Base-by-base conservation (phyloP, 2,329 filamentous ascomycete genomes). In the Hymenoscyphus fraxineus region DNA sequence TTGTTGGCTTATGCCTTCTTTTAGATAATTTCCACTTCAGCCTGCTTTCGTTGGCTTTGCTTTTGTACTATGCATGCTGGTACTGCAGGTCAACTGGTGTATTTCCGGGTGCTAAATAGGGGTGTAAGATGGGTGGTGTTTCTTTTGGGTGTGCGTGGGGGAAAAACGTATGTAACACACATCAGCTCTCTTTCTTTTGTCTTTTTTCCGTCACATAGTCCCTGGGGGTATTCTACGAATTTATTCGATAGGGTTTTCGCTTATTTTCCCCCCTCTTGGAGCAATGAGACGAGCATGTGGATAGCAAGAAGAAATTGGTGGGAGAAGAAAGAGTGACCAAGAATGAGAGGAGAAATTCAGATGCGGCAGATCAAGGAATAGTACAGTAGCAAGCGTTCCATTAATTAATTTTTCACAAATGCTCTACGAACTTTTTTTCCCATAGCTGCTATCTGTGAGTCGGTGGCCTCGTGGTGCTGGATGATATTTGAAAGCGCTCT, bases 1-100 rank as follows among this genome's bases (percentile, higher is more conserved):
- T 79, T 99, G 75, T 85, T 98, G 72, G 95, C 93, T 63, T 99
- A 97, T 80, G 86, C 98, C 78, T 93, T 99, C 82, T 99, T 99
- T 79, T 99, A 88, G 83, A 56, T 39, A 15, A n/a, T 32, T 27
- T 32, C 9, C 7, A 47, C 1, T 19, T 10, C 22, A 22, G 19
- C 41, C 22, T 12, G 47, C 19, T 54, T 54, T 4, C 47, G 35
- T 35, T 35, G 15, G 44, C 44, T 51, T 57, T 57, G 31, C 31
- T 57, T 54, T 54, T 35, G 54, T 56, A 56, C 27, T 16, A 56
- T 56, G 27, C 44, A n/a, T 51, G 44, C 6, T 51, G 22, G 13
- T 54, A 27, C 19, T 12, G 16, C 22, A 27, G 13, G 22, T 54
- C 22, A 54, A 54, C 19, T 54, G 47, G 47, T 54, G 22, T 51